Conservation (phyloP, 1,139 yeast species). For the Saccharomyces hybrid region DNA sequence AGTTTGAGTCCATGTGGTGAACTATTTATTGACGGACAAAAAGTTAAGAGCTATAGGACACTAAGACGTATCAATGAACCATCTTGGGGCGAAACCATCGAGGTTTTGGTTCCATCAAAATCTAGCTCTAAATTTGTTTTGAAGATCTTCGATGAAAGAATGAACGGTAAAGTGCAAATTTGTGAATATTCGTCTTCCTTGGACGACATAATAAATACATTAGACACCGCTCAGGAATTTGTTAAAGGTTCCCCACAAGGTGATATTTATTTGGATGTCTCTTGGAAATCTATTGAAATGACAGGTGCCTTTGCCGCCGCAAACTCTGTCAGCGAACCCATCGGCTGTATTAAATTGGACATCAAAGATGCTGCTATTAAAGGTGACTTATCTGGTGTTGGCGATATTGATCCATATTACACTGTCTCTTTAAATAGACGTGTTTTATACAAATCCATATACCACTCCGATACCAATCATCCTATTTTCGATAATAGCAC, state of each 20-base stretch:
- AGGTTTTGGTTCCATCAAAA: slow-evolving; percentile 53
- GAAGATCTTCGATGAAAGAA: slow-evolving; percentile 49
- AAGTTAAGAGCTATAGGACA: slow-evolving; percentile 49
- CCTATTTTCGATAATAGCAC: slow-evolving; percentile 55
- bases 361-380: slow-evolving; percentile 41
- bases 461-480: slow-evolving; percentile 46
- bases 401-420: slow-evolving; percentile 68
- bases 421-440: slow-evolving; percentile 52
- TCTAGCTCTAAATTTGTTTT: slow-evolving; percentile 47
- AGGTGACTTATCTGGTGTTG: slow-evolving; percentile 51
- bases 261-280: slow-evolving; percentile 39
- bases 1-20: slow-evolving; percentile 66
- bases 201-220: slow-evolving; percentile 48
- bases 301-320: slow-evolving; percentile 43
- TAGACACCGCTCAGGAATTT: slow-evolving; percentile 44
- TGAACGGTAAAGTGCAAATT: slow-evolving; percentile 37
- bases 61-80: slow-evolving; percentile 65
- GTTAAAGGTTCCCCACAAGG: slow-evolving; percentile 47
- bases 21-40: slow-evolving; percentile 48
- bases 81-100: slow-evolving; percentile 57
- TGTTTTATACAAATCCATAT: slow-evolving; percentile 47
- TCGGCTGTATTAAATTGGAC: slow-evolving; percentile 59
- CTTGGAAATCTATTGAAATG: slow-evolving; percentile 67
- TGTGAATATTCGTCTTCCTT: slow-evolving; percentile 42
- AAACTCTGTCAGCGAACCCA: slow-evolving; percentile 39